These are phyloP conservation scores for Mycosphaerella sp. DNA, from an alignment of 2,329 filamentous ascomycete species.

Conservation along the genomic window DNA sequence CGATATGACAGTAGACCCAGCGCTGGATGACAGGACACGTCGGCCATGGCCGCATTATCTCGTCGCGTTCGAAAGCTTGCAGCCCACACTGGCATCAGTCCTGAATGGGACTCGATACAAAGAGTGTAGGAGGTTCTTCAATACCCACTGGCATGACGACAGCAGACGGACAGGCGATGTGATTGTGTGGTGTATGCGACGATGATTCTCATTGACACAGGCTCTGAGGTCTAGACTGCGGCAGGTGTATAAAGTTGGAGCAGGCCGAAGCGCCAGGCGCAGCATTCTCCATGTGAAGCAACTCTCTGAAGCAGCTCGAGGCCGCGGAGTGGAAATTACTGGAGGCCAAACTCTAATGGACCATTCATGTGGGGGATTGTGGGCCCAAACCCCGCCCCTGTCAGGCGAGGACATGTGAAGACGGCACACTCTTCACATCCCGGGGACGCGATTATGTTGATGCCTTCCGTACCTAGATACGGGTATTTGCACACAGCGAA, in stretches of 20 bases:
- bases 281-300: too few relatives aligned
- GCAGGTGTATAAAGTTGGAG: too few relatives aligned
- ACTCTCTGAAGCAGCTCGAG: not conserved
- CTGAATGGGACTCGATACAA: constrained; percentile 46
- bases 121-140: constrained; percentile 56
- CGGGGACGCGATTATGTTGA: not conserved
- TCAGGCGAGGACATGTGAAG: too few relatives aligned
- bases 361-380: too few relatives aligned
- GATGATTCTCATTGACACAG: not conserved
- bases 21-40: not conserved
- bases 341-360: too few relatives aligned
- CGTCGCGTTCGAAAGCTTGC: constrained; percentile 53
- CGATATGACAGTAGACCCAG: not conserved
- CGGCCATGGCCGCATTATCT: constrained; percentile 42
- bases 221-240: too few relatives aligned
- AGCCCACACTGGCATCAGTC: constrained; percentile 42
- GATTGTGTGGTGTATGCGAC: constrained; percentile 47
- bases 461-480: not conserved
- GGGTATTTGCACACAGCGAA: too few relatives aligned
- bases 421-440: too few relatives aligned
- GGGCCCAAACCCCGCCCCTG: too few relatives aligned
- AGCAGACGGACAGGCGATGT: constrained; percentile 55
- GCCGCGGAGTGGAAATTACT: too few relatives aligned
- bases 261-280: too few relatives aligned
- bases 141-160: constrained; percentile 59